Conservation (phyloP, 495 filamentous ascomycete species). For the Penicillium subrubescens region DNA sequence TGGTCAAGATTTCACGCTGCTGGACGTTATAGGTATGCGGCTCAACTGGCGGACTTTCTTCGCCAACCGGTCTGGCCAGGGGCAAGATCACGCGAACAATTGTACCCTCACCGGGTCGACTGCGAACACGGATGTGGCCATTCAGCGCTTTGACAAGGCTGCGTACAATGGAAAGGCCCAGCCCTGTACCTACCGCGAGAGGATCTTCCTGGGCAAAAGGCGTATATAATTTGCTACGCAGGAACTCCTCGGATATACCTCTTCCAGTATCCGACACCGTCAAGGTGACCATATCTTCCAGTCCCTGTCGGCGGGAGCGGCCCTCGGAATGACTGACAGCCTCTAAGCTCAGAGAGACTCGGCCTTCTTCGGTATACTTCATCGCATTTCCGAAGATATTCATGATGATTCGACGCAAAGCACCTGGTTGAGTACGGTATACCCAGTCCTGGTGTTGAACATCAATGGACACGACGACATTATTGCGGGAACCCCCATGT, state of each 20-base stretch:
- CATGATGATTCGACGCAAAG: slow-evolving; percentile 74
- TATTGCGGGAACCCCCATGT: slow-evolving; percentile 14
- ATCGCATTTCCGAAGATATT: slow-evolving; percentile 82
- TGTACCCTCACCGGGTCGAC: slow-evolving; percentile 52
- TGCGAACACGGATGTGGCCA: slow-evolving; percentile 55
- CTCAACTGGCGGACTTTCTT: slow-evolving; percentile 28
- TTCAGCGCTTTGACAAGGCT: slow-evolving; percentile 56
- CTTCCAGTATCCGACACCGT: slow-evolving; percentile 67
- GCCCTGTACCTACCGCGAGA: slow-evolving; percentile 55
- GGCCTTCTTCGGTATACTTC: slow-evolving; percentile 73
- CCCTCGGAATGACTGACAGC: slow-evolving; percentile 41
- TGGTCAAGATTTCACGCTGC: slow-evolving; percentile 27
- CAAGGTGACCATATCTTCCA: slow-evolving; percentile 48
- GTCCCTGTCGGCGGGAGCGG: slow-evolving; percentile 35
- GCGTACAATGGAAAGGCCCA: slow-evolving; percentile 57
- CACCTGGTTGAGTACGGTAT: slow-evolving; percentile 71
- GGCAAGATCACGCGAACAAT: slow-evolving; percentile 53
- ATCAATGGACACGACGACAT: slow-evolving; percentile 64
- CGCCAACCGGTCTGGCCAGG: slow-evolving; percentile 36
- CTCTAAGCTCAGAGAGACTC: slow-evolving; percentile 62
- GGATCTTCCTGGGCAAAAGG: slow-evolving; percentile 78
- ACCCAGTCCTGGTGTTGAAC: slow-evolving; percentile 62
- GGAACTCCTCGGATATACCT: slow-evolving; percentile 73
- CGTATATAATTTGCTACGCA: slow-evolving; percentile 68
- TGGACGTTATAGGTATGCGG: slow-evolving; percentile 15